Base-by-base conservation (phyloP, 2,329 filamentous ascomycete species). In the Phialophora tarda region DNA sequence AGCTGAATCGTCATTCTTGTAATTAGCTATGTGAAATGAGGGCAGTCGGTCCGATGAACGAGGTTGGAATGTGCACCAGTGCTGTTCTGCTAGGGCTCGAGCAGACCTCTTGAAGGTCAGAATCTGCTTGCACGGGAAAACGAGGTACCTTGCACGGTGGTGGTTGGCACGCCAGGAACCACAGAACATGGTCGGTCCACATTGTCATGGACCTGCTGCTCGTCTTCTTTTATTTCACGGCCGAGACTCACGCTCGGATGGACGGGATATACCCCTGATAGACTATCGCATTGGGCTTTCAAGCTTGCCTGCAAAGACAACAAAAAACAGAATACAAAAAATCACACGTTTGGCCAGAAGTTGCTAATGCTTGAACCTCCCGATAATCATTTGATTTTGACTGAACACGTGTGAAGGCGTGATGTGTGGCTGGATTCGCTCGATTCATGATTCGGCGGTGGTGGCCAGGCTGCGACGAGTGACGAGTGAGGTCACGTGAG, bases 11-110 rank as follows among this genome's bases (percentile, higher is more conserved):
- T 63, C 54, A 60, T 59, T 64, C 58, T 67, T 69, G 64, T 69
- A 69, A 66, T 69, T 67, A 67, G 67, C 64, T 62, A 67, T 67
- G 64, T 67, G 67, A 63, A 67, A 69, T 44, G 67, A 67, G 61
- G 48, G 62, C 24, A 64, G 64, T 28, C 38, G 62, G 54, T 65
- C 44, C 64, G 51, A 57, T 60, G 57, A 54, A 53, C 50, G 48
- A 60, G 55, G 50, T 64, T 58, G 30, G 58, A 32, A 44, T 54
- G 65, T 62, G 61, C 65, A 56, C 51, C 10, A 48, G 12, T 28
- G 44, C 38, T 58, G 30, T 59, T 26, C 56, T 55, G 24, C 17
- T 62, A 26, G 34, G 59, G 41, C 55, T 55, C 21, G 57, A 41
- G 51, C n/a, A 34, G 57, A 21, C 21, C 11, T 50, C 28, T 26